These are phyloP conservation scores for Pseudogymnoascus sp. DNA, from an alignment of 2,329 filamentous ascomycete genomes.

Conservation along the genomic window DNA sequence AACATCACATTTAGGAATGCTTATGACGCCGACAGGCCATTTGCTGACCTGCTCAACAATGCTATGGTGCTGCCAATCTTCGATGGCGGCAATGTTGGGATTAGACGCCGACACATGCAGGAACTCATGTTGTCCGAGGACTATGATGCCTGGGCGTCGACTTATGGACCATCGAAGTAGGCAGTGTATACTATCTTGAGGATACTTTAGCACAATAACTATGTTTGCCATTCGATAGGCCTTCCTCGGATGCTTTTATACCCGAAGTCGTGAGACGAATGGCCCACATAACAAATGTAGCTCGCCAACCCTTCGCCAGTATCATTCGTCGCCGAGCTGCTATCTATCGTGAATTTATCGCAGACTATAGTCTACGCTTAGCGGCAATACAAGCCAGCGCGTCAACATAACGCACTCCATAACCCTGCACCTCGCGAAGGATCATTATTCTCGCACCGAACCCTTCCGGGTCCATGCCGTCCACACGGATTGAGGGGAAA, in stretches of 20 bases:
- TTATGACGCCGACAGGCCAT: constrained; percentile 31
- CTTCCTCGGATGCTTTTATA: background rate
- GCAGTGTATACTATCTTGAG: background rate
- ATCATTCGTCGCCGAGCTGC: background rate
- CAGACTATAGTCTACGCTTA: background rate
- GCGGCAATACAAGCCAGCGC: background rate
- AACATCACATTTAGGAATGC: constrained; percentile 25
- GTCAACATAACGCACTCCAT: too few species aligned
- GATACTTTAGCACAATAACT: constrained; percentile 1
- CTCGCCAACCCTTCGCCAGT: background rate
- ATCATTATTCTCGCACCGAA: background rate
- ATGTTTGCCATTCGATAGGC: background rate
- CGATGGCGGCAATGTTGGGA: constrained; percentile 46
- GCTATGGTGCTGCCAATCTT: constrained; percentile 41
- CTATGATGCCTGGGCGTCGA: constrained; percentile 39
- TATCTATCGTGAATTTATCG: background rate
- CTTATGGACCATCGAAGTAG: constrained; percentile 17
- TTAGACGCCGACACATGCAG: constrained; percentile 40
- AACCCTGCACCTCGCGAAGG: background rate
- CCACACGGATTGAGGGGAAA: background rate
- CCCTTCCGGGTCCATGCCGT: background rate
- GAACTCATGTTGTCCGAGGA: constrained; percentile 34
- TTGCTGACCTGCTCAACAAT: constrained; percentile 35
- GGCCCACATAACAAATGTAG: background rate
- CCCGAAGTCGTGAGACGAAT: background rate